Percentiles rank a stretch among this genome's conserved stretches.
Conservation (phyloP, 176 grass and related monocot genomes). For the Phoenix roebelenii region DNA sequence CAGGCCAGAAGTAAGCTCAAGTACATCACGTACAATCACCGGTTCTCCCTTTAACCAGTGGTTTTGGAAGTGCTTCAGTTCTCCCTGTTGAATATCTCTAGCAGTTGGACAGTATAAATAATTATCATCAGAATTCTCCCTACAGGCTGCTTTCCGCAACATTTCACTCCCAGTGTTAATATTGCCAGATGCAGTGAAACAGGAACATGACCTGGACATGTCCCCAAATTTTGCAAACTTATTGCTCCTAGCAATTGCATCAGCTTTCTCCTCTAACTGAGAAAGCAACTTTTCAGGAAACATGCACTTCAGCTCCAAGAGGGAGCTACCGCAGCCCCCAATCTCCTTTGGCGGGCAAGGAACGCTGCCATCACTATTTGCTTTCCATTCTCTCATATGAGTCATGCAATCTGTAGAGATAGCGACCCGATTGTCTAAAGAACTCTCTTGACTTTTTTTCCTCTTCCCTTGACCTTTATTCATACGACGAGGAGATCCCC, state of each 20-base stretch:
- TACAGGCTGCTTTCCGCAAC: constrained; percentile 35
- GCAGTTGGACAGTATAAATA: constrained; percentile 56
- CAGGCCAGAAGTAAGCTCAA: constrained; percentile 54
- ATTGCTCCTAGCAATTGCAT: constrained; percentile 25
- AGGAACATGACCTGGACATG: constrained; percentile 24
- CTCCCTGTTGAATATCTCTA: constrained; percentile 34
- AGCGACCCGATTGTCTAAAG: constrained; percentile 2
- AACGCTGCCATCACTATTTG: constrained; percentile 55
- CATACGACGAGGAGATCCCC: constrained; percentile 2
- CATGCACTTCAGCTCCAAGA: constrained; percentile 46
- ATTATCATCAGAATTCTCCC: constrained; percentile 64
- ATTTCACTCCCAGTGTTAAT: constrained; percentile 20
- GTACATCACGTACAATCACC: constrained; percentile 62
- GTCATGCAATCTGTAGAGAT: neutral
- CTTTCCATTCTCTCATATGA: constrained; percentile 33
- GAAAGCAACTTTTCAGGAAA: constrained; percentile 33
- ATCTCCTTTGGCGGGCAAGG: constrained; percentile 65
- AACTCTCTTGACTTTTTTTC: neutral
- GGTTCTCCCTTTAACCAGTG: constrained; percentile 82
- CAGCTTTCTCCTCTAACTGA: constrained; percentile 42
- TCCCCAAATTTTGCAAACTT: constrained; percentile 10
- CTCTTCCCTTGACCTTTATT: neutral
- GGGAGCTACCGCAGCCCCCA: constrained; percentile 43
- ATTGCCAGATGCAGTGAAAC: constrained; percentile 18
- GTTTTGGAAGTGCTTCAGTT: constrained; percentile 63